These are phyloP conservation scores for Penicillium sp. DNA, from an alignment of 2,329 filamentous ascomycete species.

Conservation along the genomic window DNA sequence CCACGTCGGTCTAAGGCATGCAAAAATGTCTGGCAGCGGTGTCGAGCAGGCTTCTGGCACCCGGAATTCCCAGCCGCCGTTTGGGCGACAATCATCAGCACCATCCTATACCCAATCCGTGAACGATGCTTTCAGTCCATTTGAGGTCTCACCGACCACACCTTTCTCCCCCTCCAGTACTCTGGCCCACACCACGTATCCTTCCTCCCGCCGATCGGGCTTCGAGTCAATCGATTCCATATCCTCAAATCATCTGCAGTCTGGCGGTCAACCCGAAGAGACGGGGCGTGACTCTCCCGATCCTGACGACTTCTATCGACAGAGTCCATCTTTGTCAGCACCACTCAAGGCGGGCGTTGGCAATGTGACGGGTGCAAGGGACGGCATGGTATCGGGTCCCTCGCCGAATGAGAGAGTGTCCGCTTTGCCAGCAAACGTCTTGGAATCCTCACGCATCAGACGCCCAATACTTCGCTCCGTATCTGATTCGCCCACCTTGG, in stretches of 20 bases:
- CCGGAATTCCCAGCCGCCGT: conserved; percentile 31
- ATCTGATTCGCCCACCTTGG: conserved; percentile 31
- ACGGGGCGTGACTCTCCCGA: conserved; percentile 37
- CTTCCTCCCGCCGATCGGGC: conserved; percentile 22
- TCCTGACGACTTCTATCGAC: conserved; percentile 55
- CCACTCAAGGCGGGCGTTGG: not conserved
- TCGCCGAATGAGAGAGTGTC: conserved; percentile 21
- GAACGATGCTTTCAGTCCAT: conserved; percentile 19
- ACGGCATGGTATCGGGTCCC: conserved; percentile 23
- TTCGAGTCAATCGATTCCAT: conserved; percentile 15
- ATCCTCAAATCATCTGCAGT: conserved; percentile 24
- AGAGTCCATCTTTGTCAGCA: conserved; percentile 41
- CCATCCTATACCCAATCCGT: conserved; percentile 25
- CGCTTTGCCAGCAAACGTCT: conserved; percentile 28
- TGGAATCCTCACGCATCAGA: conserved; percentile 23
- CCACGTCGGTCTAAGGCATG: conserved; percentile 35
- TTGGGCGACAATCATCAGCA: conserved; percentile 34
- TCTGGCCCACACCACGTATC: conserved; percentile 29
- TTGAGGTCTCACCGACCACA: conserved; percentile 31
- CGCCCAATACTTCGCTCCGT: conserved; percentile 31
- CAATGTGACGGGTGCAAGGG: conserved; percentile 24
- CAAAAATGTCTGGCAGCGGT: conserved; percentile 47
- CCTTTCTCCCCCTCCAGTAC: conserved; percentile 22
- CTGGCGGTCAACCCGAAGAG: conserved; percentile 12
- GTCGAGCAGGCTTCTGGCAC: conserved; percentile 41